Conservation (phyloP, 2,329 filamentous ascomycete genomes). For the Chaetomium sp. region DNA sequence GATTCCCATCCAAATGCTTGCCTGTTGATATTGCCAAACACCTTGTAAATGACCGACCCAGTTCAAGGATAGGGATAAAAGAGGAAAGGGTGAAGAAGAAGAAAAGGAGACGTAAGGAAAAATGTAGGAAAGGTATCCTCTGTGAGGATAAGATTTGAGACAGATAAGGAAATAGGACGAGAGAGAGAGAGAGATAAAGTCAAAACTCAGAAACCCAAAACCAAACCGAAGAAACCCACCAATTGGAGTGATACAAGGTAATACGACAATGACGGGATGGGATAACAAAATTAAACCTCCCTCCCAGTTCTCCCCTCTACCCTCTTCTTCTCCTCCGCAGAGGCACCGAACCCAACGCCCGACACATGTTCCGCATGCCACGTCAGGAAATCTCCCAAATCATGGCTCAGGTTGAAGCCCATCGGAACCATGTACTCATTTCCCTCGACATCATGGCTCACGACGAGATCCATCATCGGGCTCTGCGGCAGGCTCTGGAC, state of each 20-base stretch:
- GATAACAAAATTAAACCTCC: background rate
- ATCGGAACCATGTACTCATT: slow-evolving; percentile 43
- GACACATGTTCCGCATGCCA: slow-evolving; percentile 51
- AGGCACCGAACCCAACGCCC: slow-evolving; percentile 21
- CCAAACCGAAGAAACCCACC: background rate
- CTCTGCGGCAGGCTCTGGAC: slow-evolving; percentile 43
- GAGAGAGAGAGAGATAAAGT: background rate
- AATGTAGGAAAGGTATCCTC: background rate
- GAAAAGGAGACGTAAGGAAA: background rate
- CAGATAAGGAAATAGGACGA: background rate
- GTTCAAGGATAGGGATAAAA: background rate
- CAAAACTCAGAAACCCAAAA: background rate
- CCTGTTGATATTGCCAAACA: background rate
- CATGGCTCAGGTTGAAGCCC: slow-evolving; percentile 55
- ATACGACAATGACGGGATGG: background rate
- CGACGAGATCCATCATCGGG: slow-evolving; percentile 44
- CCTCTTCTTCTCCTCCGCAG: background rate
- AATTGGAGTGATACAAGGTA: background rate
- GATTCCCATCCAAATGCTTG: background rate
- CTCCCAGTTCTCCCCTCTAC: background rate
- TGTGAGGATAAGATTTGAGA: background rate
- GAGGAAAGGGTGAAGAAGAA: background rate
- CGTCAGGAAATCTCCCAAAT: slow-evolving; percentile 51
- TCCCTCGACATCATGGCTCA: slow-evolving; percentile 34
- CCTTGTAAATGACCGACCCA: slow-evolving; percentile 1